Evolutionary conservation across 768 basidiomycete genomes (phyloP), one percentile per base, ranked within the genome.

Genomic region (Hygrocybe coccinea): DNA sequence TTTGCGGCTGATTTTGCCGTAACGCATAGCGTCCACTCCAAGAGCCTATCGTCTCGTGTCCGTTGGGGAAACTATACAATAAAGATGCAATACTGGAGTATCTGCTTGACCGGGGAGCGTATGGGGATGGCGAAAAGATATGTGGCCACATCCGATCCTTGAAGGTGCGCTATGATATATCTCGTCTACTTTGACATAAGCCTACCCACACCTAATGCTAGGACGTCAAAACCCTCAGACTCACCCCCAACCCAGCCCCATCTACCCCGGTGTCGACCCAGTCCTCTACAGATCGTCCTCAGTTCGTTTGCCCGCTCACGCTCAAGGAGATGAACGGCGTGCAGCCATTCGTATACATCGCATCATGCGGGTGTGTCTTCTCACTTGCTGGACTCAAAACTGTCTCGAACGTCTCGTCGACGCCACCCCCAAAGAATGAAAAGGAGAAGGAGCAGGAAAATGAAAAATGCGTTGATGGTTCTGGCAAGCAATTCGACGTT

Each of bases 261-360:
- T 59, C 72, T 2, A 64, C 79, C 4, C 67, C 78, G 11, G 64
- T 75, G 11, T 65, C 75, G 6, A 66, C 76, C 15, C 76, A 76
- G 41, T 57, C 63, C 11, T 52, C 69, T 24, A 67, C 66, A n/a
- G 84, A 79, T 51, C 76, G 67, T 2, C 77, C 89, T 2, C 81
- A 79, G 52, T 98, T 94, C 64, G 84, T 94, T 54, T 99, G 97
- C 73, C 91, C 97, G 0, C 78, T 98, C 50, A 91, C 87, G 1
- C 74, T 91, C 59, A 91, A 92, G 69, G 95, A 97, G 72, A 97
- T 97, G 93, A 93, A 91, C 62, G 97, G 97, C 12, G 67, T 70
- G 2, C 81, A 88, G 51, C 91, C 93, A 0, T 98, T 98, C 68
- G 85, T 94, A 52, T 95, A 94, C 66, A 70, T 97, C 61, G 76